Base-by-base conservation (phyloP, 768 basidiomycete genomes). In the Tephrocybe sp. region DNA sequence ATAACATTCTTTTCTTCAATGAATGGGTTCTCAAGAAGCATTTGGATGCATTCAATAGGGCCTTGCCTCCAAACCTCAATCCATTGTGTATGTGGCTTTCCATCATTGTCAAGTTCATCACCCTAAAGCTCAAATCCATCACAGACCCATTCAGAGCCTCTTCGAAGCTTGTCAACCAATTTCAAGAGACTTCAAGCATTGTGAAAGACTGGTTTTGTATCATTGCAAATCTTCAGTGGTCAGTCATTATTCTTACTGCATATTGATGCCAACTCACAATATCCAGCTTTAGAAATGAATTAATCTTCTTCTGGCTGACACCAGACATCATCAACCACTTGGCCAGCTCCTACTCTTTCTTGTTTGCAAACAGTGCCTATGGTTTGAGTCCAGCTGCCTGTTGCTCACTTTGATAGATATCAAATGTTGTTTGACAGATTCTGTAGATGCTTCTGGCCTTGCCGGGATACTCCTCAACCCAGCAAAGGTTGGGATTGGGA, bases 141-240 rank as follows among this genome's bases (percentile, higher is more conserved):
- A 45, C 68, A 69, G 20, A 2, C 48, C 65, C 63, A 69, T 20
- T 52, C 48, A 18, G 64, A 51, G 11, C 62, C 64, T 18, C 20
- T 43, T 6, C 58, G 62, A 2, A 68, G 28, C 10, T 30, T n/a
- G 53, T 67, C 60, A 11, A 68, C 42, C 10, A 48, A 47, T 36
- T 57, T 44, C 20, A 60, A 24, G 3, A 58, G 48, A 12, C 45
- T 39, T 17, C 49, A 37, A n/a, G 37, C 46, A 36, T 61, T 63
- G 25, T 51, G 48, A 34, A 56, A 63, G 14, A 45, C 14, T 10
- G 50, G 54, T 2, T 21, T 14, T 4, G 26, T 23, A 21, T 21
- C 37, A 30, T 30, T 30, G 11, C 28, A 11, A 30, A 30, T 11
- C 28, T 30, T 5, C 6, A 30, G 28, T 11, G 5, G 6, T 30